Evolutionary conservation across 2,329 filamentous ascomycete species (phyloP).

Genomic region (Mollisiaceae sp.): DNA sequence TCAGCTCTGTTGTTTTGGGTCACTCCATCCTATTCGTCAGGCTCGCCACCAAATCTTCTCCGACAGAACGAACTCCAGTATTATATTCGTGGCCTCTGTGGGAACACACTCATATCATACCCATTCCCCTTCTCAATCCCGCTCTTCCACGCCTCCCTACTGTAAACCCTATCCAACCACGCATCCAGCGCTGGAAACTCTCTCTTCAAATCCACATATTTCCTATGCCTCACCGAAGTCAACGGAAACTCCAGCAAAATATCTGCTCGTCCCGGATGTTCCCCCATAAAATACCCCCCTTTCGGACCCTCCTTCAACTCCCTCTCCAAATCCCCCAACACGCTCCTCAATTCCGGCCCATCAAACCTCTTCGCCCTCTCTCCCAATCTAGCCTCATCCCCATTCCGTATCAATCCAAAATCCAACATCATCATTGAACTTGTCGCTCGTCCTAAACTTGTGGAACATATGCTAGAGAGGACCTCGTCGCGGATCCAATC

Average conservation of each 20-base stretch:
- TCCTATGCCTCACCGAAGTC: conserved; percentile 39
- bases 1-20: too few relatives aligned
- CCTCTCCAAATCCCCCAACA: conserved; percentile 30
- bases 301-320: conserved; percentile 30
- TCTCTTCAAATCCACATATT: conserved; percentile 37
- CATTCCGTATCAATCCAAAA: conserved; percentile 24
- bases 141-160: conserved; percentile 38
- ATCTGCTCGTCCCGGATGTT: conserved; percentile 41
- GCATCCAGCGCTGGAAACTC: conserved; percentile 42
- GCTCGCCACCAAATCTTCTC: too few relatives aligned
- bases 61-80: background rate
- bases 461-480: conserved; percentile 33
- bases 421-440: conserved; percentile 36
- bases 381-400: conserved; percentile 12
- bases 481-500: conserved; percentile 43
- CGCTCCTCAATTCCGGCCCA: conserved; percentile 24
- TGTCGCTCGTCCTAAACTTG: conserved; percentile 31
- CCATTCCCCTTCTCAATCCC: conserved; percentile 40
- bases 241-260: conserved; percentile 42
- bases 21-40: too few relatives aligned
- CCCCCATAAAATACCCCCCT: conserved; percentile 39
- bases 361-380: conserved; percentile 15
- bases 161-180: conserved; percentile 42
- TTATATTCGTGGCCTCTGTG: conserved; percentile 21
- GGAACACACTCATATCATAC: conserved; percentile 38